Percentiles rank a stretch among this genome's conserved stretches.
These are phyloP conservation scores for Funneliformis mosseae DNA, from an alignment of 192 early-diverging fungal genomes.

Conservation along the genomic window DNA sequence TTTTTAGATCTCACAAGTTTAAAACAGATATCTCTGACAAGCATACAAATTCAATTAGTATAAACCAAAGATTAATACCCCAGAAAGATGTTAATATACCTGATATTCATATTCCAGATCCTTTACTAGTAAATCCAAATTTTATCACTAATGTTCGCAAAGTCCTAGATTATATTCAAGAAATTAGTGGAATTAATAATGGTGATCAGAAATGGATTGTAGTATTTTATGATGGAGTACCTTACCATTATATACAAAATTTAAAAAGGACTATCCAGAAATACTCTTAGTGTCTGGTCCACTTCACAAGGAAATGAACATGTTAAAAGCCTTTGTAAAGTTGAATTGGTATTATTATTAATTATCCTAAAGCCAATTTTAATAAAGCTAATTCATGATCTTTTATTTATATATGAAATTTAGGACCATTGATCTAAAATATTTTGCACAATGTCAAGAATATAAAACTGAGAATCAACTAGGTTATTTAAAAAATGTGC, in stretches of 20 bases:
- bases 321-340: background rate
- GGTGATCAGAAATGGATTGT: background rate
- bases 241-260: background rate
- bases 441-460: no score
- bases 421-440: no score
- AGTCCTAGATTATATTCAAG: conserved; percentile 12
- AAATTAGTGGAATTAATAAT: background rate
- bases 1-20: background rate
- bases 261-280: conserved; percentile 11
- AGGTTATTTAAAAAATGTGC: background rate
- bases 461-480: background rate
- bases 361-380: background rate
- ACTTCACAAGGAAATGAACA: conserved; percentile 6
- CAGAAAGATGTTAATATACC: conserved; percentile 3
- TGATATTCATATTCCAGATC: conserved; percentile 16
- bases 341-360: background rate
- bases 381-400: background rate
- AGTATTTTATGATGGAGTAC: conserved; percentile 4
- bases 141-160: conserved; percentile 19
- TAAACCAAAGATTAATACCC: background rate
- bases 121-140: conserved; percentile 7
- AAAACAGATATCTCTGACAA: background rate
- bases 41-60: background rate
- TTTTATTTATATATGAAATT: background rate
- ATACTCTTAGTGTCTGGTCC: background rate